phyloP scores from a whole-genome alignment of 345 rosid species.

The Hypericum androsaemum region DNA sequence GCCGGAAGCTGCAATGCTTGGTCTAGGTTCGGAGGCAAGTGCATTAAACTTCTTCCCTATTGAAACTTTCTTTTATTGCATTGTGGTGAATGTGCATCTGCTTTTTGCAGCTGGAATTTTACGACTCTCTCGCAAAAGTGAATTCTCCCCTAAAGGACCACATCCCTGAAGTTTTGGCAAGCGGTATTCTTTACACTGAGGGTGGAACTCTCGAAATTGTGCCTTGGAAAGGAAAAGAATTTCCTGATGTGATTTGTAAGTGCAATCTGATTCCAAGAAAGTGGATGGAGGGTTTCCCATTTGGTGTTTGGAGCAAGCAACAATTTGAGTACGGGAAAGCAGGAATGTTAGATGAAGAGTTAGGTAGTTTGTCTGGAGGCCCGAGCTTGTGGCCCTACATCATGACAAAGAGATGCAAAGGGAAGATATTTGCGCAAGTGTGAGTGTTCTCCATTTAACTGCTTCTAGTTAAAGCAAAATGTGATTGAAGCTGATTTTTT shows the following conservation, averaged over 20 bases:
- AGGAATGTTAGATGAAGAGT: constrained; percentile 29
- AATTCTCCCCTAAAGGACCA: constrained; percentile 48
- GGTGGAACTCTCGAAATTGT: constrained; percentile 50
- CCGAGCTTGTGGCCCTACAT: constrained; percentile 69
- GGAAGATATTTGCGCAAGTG: constrained; percentile 79
- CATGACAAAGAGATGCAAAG: constrained; percentile 80
- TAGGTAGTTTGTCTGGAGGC: constrained; percentile 26
- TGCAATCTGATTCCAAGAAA: constrained; percentile 35
- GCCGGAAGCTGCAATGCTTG: constrained; percentile 57
- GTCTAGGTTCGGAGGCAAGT: constrained; percentile 85
- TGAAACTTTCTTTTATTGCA: constrained; percentile 3
- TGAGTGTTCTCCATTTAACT: constrained; percentile 29
- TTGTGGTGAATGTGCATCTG: constrained; percentile 16
- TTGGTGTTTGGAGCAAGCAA: constrained; percentile 76
- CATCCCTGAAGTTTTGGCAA: constrained; percentile 68
- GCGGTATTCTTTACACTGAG: constrained; percentile 65
- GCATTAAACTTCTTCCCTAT: background rate
- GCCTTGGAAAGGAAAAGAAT: constrained; percentile 86
- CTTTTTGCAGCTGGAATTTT: constrained; percentile 75
- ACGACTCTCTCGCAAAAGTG: constrained; percentile 34
- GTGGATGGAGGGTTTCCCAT: constrained; percentile 42
- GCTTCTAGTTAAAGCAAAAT: constrained; percentile 1
- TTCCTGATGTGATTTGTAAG: constrained; percentile 46
- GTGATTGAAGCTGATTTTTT: constrained; percentile 4
- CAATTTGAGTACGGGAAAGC: constrained; percentile 44